Evolutionary conservation across 2,329 filamentous ascomycete genomes (phyloP), one percentile per base, ranked within the genome.

Genomic region (Apiospora rasikravindrae): DNA sequence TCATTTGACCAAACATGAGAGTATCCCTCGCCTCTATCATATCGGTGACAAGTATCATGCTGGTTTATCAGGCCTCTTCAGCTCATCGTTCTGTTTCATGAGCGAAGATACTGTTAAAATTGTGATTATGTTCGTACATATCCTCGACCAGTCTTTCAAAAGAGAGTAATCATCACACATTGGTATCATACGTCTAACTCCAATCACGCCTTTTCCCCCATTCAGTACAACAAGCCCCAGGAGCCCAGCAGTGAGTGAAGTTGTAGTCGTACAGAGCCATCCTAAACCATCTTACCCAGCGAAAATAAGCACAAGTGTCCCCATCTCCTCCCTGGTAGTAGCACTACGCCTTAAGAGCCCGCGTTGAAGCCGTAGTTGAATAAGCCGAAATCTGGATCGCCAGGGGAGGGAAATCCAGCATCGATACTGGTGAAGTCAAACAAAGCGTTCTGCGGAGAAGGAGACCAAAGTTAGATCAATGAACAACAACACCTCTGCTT

Each of bases 341-440:
- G 2, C 8, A 19, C 16, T 19, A 19, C 16, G 5, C 1, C 53
- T 16, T 29, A 64, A 19, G 11, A 5, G n/a, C 33, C 11, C 8
- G 33, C 10, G 14, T 64, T 40, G 19, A 64, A 40, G 8, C 57
- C 57, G 22, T 64, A 64, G 57, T 24, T 64, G 33, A 64, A 64
- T 29, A 64, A n/a, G 10, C 33, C 33, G 6, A 64, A n/a, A 19
- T 64, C 57, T 8, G 57, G 57, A n/a, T 40, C 57, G 1, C 57
- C 57, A 29, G 66, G 26, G 4, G 40, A 33, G n/a, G 40, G 14
- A 19, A 68, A 68, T 10, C 26, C 40, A 45, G n/a, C 66, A 10
- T 68, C 66, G 14, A 79, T 76, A 45, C 74, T 77, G 13, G 75
- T 77, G 11, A 78, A 74, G 26, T 79, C 75, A 47, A 75, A 78